Evolutionary conservation across 345 rosid species (phyloP).

Genomic region (Ceriops decandra): DNA sequence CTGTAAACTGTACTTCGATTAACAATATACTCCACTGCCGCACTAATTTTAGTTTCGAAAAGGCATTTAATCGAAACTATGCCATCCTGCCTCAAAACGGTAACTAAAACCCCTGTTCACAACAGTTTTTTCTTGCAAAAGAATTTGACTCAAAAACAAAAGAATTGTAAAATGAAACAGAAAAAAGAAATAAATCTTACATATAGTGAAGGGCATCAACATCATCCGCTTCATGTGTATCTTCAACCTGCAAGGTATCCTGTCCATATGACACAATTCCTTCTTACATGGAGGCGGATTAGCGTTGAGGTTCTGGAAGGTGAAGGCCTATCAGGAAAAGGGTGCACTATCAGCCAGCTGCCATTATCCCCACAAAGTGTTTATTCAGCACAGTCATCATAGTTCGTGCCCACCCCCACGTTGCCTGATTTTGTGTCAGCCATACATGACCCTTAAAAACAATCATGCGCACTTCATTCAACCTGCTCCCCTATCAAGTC

Average conservation of each 20-base stretch:
- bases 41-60: neutral
- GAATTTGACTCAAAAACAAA: slow-evolving; percentile 44
- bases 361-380: slow-evolving; percentile 3
- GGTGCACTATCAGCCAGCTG: slow-evolving; percentile 14
- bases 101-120: slow-evolving; percentile 29
- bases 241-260: slow-evolving; percentile 16
- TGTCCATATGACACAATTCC: slow-evolving; percentile 12
- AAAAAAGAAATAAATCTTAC: slow-evolving; percentile 10
- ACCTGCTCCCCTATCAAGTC: slow-evolving; percentile 97
- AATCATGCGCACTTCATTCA: slow-evolving; percentile 30
- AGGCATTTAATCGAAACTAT: neutral
- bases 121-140: slow-evolving; percentile 42
- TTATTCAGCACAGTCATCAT: slow-evolving; percentile 3
- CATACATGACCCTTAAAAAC: neutral
- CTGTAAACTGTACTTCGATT: slow-evolving; percentile 4
- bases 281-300: slow-evolving; percentile 8
- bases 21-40: neutral
- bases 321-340: slow-evolving; percentile 16
- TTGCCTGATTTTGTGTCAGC: slow-evolving; percentile 2
- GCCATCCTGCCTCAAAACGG: slow-evolving; percentile 20
- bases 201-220: slow-evolving; percentile 16
- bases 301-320: slow-evolving; percentile 10
- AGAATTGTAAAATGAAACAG: slow-evolving; percentile 32
- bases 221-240: slow-evolving; percentile 6
- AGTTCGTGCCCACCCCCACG: slow-evolving; percentile 10